Base-by-base conservation (phyloP, 148 eudicot genomes). In the Suaeda aralocaspica region DNA sequence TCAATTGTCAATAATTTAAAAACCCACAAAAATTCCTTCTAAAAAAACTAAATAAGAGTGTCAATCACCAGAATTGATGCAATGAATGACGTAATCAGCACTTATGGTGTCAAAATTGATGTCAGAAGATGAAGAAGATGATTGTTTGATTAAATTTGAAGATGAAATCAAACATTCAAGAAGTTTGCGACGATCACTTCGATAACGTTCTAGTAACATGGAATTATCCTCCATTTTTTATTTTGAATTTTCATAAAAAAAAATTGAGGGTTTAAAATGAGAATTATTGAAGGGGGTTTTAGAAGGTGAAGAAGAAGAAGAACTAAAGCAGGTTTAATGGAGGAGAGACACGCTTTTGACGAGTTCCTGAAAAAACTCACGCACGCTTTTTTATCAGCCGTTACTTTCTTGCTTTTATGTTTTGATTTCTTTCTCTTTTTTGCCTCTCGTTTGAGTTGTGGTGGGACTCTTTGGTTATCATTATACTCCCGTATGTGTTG, bases 171-270 rank as follows among this genome's bases (percentile, higher is more conserved):
- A 72, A 72, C 82, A 90, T 51, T 87, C 82, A 7, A 92, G 82
- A 9, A 92, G 93, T 68, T 88, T 84, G 49, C 82, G 81, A 60
- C 92, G 88, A 79, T 92, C 98, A 67, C 78, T 68, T 24, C 88
- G 84, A 74, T 84, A 88, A 11, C 79, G 80, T 44, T 83, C 82
- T 22, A 87, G 58, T 68, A 77, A 73, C 21, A 72, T 19, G 14
- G 41, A 28, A 44, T 6, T 45, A 24, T 71, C 56, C 44, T 70
- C 70, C 66, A 49, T 68, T 44, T 74, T 72, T n/a, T n/a, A 36
- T 61, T 31, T 21, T 6, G 42, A 2, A 48, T 13, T 12, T 0
- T n/a, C 62, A 58, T 30, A 3, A 14, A 16, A 26, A 3, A 14
- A 16, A 26, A 2, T 62, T 52, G 11, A 28, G 49, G 21, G 49